phyloP scores from a whole-genome alignment of 495 filamentous ascomycete species.

The Barbatosphaeria neglecta region DNA sequence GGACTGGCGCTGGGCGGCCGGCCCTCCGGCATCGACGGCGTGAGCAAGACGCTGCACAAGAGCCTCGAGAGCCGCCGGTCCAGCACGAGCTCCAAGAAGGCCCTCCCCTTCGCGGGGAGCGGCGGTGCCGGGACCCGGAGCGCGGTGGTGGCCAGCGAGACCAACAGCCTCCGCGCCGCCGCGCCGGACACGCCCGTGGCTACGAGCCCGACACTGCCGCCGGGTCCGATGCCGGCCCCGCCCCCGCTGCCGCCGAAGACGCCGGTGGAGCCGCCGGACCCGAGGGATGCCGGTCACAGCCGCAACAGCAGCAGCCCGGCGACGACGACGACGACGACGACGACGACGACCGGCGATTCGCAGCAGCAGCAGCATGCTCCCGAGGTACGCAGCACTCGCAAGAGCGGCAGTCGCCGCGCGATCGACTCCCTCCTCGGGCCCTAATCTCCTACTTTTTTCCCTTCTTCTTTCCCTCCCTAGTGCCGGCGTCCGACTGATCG shows the following conservation, averaged over 20 bases:
- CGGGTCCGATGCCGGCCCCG: conserved; percentile 11
- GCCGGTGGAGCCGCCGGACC: not conserved
- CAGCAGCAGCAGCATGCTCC: conserved; percentile 4
- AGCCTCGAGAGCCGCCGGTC: conserved; percentile 84
- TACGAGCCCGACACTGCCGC: conserved; percentile 24
- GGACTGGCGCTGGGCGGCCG: conserved; percentile 31
- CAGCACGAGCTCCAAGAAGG: conserved; percentile 70
- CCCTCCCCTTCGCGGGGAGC: conserved; percentile 31
- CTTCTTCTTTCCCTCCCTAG: too few species aligned
- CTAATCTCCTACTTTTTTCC: too few species aligned
- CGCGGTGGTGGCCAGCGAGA: conserved; percentile 36
- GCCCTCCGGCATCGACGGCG: conserved; percentile 49
- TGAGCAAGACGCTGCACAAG: conserved; percentile 67
- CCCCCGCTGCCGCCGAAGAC: conserved; percentile 4
- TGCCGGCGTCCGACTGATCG: conserved; percentile 15
- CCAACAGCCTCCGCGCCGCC: conserved; percentile 33
- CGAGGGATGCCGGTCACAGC: not conserved
- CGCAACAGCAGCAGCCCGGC: not conserved
- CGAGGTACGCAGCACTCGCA: conserved; percentile 24
- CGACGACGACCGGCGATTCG: not conserved
- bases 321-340: not conserved
- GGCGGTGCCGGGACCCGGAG: conserved; percentile 24
- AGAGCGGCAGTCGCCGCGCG: too few species aligned
- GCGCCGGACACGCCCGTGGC: conserved; percentile 21
- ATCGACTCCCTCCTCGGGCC: conserved; percentile 22